phyloP scores from a whole-genome alignment of 2,329 filamentous ascomycete genomes.

The Colletotrichum sp. region DNA sequence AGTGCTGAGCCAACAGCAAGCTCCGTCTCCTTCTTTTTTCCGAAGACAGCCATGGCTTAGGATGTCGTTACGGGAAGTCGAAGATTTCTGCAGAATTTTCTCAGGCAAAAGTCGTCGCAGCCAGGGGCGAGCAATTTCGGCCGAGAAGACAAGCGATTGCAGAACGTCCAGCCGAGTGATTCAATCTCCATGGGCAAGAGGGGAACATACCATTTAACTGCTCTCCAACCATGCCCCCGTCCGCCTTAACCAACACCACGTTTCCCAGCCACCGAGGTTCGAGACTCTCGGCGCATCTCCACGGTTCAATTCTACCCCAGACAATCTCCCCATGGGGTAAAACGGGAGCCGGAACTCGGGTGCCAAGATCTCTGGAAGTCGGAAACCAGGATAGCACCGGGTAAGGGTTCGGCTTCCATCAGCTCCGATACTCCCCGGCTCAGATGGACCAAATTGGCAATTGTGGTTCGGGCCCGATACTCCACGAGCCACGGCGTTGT shows the following conservation, averaged over 20 bases:
- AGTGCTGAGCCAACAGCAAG: background rate
- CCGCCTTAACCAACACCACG: background rate
- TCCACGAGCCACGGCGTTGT: background rate
- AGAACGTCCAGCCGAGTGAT: background rate
- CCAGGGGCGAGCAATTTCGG: background rate
- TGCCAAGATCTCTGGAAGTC: background rate
- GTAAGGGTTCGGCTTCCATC: background rate
- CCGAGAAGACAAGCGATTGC: background rate
- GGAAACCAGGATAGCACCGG: background rate
- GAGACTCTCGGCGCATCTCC: background rate
- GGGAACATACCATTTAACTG: background rate
- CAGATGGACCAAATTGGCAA: background rate
- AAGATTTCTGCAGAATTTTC: background rate
- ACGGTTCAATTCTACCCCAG: background rate
- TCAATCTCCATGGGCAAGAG: background rate
- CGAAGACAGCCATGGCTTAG: background rate
- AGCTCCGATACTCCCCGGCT: background rate
- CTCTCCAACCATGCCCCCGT: background rate
- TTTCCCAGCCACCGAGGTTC: background rate
- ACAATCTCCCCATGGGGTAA: background rate
- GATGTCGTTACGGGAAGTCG: accelerated
- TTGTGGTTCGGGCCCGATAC: background rate
- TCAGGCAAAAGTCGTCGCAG: background rate
- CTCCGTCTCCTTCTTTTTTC: background rate
- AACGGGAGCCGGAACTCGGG: background rate